phyloP scores from a whole-genome alignment of 352 stramenopile species.

The Peronospora belbahrii region DNA sequence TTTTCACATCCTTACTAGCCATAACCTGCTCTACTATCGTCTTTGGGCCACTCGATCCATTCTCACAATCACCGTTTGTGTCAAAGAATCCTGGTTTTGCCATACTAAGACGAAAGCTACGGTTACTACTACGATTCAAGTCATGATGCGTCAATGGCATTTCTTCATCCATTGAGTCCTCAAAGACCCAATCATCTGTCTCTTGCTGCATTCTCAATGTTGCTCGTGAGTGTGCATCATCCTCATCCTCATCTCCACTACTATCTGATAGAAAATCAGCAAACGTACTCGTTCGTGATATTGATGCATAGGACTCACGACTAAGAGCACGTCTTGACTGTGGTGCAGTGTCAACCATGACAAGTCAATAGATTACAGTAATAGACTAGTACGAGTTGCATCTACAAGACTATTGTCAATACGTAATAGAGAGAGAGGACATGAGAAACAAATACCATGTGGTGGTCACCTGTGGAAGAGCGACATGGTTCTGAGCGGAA shows the following conservation, averaged over 20 bases:
- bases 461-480: not conserved
- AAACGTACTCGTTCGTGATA: conserved; percentile 17
- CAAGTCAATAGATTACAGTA: not conserved
- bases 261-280: conserved; percentile 37
- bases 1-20: not conserved
- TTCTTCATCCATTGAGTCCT: conserved; percentile 26
- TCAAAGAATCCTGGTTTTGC: conserved; percentile 8
- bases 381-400: no score
- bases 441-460: no score
- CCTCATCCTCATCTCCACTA: conserved; percentile 19
- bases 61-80: no score
- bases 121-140: conserved; percentile 10
- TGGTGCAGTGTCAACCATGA: conserved; percentile 15
- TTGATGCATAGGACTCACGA: conserved; percentile 7
- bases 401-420: no score
- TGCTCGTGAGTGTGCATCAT: conserved; percentile 20
- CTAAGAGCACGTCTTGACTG: conserved; percentile 8
- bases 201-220: conserved; percentile 43
- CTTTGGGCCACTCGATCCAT: conserved; percentile 1
- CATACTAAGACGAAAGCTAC: conserved; percentile 16
- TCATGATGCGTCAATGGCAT: no score
- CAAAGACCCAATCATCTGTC: conserved; percentile 40
- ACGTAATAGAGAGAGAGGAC: no score
- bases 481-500: conserved; percentile 3
- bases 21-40: conserved; percentile 7